Evolutionary conservation across 805 yeast genomes (phyloP).

Genomic region (Lipomyces japonicus): DNA sequence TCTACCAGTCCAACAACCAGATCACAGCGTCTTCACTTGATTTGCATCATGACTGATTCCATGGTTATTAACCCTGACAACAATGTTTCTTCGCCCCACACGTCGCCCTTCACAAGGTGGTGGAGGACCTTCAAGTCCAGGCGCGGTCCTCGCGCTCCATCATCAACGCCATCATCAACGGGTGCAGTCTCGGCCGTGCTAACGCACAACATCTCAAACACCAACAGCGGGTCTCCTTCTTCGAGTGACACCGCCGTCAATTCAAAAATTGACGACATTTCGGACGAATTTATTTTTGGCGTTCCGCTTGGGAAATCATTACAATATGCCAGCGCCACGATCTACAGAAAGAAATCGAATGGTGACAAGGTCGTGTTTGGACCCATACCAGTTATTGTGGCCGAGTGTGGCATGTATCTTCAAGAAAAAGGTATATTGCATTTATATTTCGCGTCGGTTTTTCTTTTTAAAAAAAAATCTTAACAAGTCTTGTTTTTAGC

Average conservation of each 20-base stretch:
- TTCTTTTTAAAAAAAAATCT: neutral
- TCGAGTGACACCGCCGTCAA: neutral
- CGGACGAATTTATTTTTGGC: slow-evolving; percentile 58
- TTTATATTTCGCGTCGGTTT: neutral
- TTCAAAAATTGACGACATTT: slow-evolving; percentile 13
- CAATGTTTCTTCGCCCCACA: too few species aligned
- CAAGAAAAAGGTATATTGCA: slow-evolving; percentile 59
- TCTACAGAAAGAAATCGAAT: slow-evolving; percentile 54
- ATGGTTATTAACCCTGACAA: too few species aligned
- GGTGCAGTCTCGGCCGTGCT: too few species aligned
- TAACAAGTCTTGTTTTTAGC: slow-evolving; percentile 27
- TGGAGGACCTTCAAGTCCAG: too few species aligned
- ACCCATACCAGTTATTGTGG: slow-evolving; percentile 87
- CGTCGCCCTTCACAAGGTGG: too few species aligned
- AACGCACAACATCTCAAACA: too few species aligned
- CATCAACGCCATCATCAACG: too few species aligned
- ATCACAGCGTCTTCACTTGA: too few species aligned
- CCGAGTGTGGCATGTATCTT: slow-evolving; percentile 84
- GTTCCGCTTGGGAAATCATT: slow-evolving; percentile 70
- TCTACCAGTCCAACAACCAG: too few species aligned
- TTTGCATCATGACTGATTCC: too few species aligned
- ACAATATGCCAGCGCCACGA: slow-evolving; percentile 69
- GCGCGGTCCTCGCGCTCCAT: too few species aligned
- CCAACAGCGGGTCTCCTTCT: neutral
- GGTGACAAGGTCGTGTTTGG: slow-evolving; percentile 76